These are phyloP conservation scores for Carex littledalei DNA, from an alignment of 176 grass and related monocot species.

Conservation along the genomic window DNA sequence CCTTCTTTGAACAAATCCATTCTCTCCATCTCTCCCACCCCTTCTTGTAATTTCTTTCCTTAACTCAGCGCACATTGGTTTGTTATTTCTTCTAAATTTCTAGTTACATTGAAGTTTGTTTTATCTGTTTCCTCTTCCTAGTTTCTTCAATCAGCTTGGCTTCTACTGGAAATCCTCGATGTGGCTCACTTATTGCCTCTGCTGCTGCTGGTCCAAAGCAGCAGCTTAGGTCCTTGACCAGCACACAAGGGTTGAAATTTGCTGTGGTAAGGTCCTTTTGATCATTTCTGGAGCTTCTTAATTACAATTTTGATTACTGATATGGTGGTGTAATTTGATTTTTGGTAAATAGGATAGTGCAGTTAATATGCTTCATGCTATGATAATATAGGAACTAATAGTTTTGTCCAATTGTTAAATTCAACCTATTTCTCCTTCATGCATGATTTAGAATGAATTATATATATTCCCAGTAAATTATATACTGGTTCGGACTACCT, in stretches of 20 bases:
- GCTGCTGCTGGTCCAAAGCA: constrained; percentile 37
- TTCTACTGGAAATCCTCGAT: constrained; percentile 17
- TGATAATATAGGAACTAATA: not conserved
- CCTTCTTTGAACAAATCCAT: constrained; percentile 11
- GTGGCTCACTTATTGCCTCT: constrained; percentile 18
- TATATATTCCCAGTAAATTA: not conserved
- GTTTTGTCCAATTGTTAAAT: not conserved
- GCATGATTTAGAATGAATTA: not conserved
- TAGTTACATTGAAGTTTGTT: not conserved
- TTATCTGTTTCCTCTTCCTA: not conserved
- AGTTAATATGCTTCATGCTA: not conserved
- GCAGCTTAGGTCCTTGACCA: constrained; percentile 69
- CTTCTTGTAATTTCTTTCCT: constrained; percentile 15
- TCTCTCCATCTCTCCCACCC: constrained; percentile 14
- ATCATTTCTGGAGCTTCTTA: not conserved
- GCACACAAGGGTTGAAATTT: constrained; percentile 63
- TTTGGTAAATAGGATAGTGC: not conserved
- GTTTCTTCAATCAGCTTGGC: constrained; percentile 15
- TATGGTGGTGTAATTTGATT: not conserved
- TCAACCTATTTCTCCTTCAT: not conserved
- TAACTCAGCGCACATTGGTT: not conserved
- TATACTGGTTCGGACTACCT: not conserved
- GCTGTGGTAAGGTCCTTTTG: constrained; percentile 45
- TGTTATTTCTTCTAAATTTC: not conserved
- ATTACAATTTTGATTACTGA: not conserved